Conservation (phyloP, 495 filamentous ascomycete species). For the Neurospora africana region DNA sequence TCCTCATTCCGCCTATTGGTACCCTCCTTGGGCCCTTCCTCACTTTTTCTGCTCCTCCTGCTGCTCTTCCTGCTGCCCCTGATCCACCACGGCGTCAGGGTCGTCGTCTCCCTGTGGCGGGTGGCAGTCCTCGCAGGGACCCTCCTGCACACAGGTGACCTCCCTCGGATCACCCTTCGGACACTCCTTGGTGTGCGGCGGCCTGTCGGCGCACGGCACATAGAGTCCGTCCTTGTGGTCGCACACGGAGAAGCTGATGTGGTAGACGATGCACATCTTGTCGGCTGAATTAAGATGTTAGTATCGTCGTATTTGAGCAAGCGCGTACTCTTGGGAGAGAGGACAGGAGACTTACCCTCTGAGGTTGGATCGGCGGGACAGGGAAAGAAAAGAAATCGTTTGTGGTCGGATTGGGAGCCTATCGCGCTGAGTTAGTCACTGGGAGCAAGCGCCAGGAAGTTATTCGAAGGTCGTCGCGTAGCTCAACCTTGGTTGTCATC, state of each 20-base stretch:
- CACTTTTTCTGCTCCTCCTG: neutral
- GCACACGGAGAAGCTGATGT: neutral
- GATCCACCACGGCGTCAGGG: neutral
- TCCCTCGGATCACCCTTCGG: neutral
- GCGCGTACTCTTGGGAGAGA: neutral
- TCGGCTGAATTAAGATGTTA: neutral
- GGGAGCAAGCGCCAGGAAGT: neutral
- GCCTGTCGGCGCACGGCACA: neutral
- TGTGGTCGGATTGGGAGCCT: neutral
- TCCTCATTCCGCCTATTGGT: neutral
- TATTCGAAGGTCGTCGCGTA: neutral
- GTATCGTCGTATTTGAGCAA: neutral
- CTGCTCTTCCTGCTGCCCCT: too few relatives aligned
- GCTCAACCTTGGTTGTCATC: neutral
- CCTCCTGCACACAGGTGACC: neutral
- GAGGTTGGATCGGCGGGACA: neutral
- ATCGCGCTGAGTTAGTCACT: neutral
- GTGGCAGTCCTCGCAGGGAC: neutral
- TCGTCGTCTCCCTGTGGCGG: neutral
- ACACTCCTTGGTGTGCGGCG: neutral
- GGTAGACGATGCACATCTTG: neutral
- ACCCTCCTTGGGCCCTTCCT: rapidly evolving
- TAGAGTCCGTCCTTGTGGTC: neutral
- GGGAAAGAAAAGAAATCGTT: neutral
- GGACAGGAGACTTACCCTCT: neutral